Evolutionary conservation across 352 stramenopile species (phyloP), one percentile per base, ranked within the genome.

Genomic region (Aphanomyces cochlioides): DNA sequence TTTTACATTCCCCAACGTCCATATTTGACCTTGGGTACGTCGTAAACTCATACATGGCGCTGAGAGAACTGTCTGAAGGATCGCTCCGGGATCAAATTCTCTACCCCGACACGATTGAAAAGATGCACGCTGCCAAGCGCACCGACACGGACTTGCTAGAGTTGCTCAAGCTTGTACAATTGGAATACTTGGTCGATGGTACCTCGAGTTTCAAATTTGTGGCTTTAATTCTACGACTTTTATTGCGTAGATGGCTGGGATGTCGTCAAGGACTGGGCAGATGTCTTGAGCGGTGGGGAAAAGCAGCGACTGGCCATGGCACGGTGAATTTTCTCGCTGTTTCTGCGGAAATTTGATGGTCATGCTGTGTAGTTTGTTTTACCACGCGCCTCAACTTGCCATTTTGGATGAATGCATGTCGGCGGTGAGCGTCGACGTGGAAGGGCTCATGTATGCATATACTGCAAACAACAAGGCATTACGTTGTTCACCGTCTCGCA

Each of bases 401-500:
- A 96, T 97, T 53, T 73, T 96, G 39, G 89, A 97, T 72, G 90
- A 96, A 64, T 93, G 87, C 63, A 96, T 84, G 21, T 92, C 83
- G 37, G 86, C 84, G 28, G 87, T 96, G 12, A 90, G 80, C 60
- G 82, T 93, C 15, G 90, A 96, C 67, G 85, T 96, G 4, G 90
- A 97, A 77, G 87, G 86, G 47, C 78, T 72, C 5, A 93, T 97
- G 80, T 97, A 97, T 82, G 83, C 75, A 56, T 77, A n/a, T n/a
- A 88, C 66, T 93, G 87, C 72, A 81, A 85, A 41, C 78, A 89
- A 65, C 86, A 94, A 60, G 90, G 90, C 77, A 97, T 97, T 74
- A 97, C 90, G 70, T 78, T 96, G 34, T 96, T 97, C 73, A 96
- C 90, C 3, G 90, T 97, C 41, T 96, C 88, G 66, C 90, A 97